Conservation (phyloP, 257 asterid genomes). For the Asclepias syriaca region DNA sequence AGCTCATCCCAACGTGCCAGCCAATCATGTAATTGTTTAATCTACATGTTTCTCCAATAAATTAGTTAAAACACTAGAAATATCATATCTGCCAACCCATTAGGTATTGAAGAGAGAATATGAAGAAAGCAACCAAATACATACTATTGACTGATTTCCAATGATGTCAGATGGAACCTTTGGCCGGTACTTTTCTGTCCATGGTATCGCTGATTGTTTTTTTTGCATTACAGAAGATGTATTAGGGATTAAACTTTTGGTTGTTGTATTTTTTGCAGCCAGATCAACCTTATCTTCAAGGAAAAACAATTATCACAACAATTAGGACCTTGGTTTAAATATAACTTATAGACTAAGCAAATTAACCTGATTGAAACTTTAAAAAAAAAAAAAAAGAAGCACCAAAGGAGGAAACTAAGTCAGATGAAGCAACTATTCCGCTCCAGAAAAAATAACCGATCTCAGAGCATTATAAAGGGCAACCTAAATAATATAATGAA, state of each 20-base stretch:
- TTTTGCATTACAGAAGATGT: constrained; percentile 40
- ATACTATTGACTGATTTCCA: constrained; percentile 90
- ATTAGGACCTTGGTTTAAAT: not conserved
- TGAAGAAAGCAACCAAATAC: constrained; percentile 23
- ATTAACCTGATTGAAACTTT: not conserved
- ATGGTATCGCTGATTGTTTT: constrained; percentile 47
- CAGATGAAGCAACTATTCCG: not conserved
- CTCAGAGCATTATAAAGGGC: not conserved
- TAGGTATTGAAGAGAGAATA: constrained; percentile 7
- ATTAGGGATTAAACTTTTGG: constrained; percentile 37
- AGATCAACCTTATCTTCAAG: constrained; percentile 32
- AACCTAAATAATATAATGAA: not conserved
- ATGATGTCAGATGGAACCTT: constrained; percentile 68
- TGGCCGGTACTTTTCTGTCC: constrained; percentile 92
- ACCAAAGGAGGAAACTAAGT: not conserved
- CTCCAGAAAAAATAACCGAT: not conserved
- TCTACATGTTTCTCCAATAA: constrained; percentile 43
- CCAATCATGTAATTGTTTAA: constrained; percentile 98
- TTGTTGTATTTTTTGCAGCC: constrained; percentile 27
- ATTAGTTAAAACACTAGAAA: constrained; percentile 7
- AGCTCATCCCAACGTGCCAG: constrained; percentile 68
- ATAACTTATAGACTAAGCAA: constrained; percentile 3
- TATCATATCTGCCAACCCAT: constrained; percentile 5
- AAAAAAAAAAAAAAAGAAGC: not conserved
- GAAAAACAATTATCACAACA: constrained; percentile 11